Percentiles rank a stretch among this genome's conserved stretches.
These are phyloP conservation scores for Sporothrix brasiliensis DNA, from an alignment of 2,329 filamentous ascomycete genomes.

Conservation along the genomic window DNA sequence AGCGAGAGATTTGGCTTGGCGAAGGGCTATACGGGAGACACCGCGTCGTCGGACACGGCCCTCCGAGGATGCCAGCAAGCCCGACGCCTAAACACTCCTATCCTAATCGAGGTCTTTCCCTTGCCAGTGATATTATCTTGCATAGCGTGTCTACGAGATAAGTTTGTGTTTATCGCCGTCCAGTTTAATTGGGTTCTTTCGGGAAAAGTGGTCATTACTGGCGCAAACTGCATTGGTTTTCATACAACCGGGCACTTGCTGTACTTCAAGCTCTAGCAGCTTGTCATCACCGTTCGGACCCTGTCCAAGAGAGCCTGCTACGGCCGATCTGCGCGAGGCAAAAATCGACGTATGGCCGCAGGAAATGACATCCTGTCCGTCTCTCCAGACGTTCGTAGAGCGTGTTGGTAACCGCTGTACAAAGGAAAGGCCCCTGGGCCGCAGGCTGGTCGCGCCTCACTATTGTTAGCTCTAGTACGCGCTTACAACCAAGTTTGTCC, in stretches of 20 bases:
- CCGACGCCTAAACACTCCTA: not conserved
- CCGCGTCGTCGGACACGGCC: no score
- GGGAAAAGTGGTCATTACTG: constrained; percentile 42
- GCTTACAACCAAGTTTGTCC: constrained; percentile 34
- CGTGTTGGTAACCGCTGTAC: constrained; percentile 45
- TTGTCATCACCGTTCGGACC: constrained; percentile 44
- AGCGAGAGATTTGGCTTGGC: not conserved
- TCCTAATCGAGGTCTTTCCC: not conserved
- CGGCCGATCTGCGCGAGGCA: constrained; percentile 20
- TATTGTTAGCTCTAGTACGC: constrained; percentile 40
- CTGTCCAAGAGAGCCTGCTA: constrained; percentile 37
- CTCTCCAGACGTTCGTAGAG: constrained; percentile 26
- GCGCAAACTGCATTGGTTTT: constrained; percentile 45
- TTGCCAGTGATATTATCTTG: constrained; percentile 45
- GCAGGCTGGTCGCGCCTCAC: constrained; percentile 38
- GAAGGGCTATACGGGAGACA: no score
- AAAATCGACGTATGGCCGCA: constrained; percentile 40
- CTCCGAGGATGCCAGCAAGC: not conserved
- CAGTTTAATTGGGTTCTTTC: constrained; percentile 37
- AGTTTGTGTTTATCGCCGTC: constrained; percentile 43
- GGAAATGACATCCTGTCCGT: constrained; percentile 32
- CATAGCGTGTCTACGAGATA: constrained; percentile 49
- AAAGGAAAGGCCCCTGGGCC: constrained; percentile 39
- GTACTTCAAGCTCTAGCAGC: constrained; percentile 39
- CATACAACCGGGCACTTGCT: constrained; percentile 45